Evolutionary conservation across 371 early-diverging fungal genomes (phyloP).

Genomic region (Chytridium lagenaria): DNA sequence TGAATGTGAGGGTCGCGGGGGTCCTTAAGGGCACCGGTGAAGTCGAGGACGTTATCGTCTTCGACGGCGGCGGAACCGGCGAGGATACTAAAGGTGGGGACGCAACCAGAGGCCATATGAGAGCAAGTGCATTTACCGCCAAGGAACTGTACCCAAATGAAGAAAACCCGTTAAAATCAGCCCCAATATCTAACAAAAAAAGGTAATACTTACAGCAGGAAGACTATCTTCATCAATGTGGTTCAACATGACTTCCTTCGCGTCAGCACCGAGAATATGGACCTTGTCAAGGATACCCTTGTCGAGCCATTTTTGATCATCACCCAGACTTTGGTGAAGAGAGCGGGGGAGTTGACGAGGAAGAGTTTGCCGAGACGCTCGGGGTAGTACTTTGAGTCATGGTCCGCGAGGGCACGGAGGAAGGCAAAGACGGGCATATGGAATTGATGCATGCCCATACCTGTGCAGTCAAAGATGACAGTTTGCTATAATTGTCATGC

Average conservation of each 20-base stretch:
- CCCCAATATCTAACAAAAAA: background rate
- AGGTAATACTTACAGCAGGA: constrained; percentile 50
- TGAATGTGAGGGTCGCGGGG: constrained; percentile 27
- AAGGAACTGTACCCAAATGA: constrained; percentile 66
- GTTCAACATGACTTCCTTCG: constrained; percentile 64
- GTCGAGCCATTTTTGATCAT: constrained; percentile 84
- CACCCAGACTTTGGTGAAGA: constrained; percentile 83
- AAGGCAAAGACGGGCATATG: constrained; percentile 78
- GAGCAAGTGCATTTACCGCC: constrained; percentile 82
- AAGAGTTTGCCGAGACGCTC: constrained; percentile 80
- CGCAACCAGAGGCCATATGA: constrained; percentile 65
- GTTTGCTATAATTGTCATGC: constrained; percentile 70
- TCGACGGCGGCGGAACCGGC: constrained; percentile 36
- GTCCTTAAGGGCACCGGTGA: constrained; percentile 33
- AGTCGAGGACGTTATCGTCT: constrained; percentile 41
- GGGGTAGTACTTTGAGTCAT: constrained; percentile 84
- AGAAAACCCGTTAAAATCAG: background rate
- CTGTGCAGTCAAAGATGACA: constrained; percentile 84
- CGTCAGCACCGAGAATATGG: constrained; percentile 76
- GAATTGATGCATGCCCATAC: constrained; percentile 76
- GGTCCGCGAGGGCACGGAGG: constrained; percentile 75
- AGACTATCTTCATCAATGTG: constrained; percentile 79
- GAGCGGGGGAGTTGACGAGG: constrained; percentile 79
- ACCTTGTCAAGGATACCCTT: constrained; percentile 82
- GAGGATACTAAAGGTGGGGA: constrained; percentile 48